Percentiles rank a stretch among this genome's conserved stretches.
phyloP scores from a whole-genome alignment of 148 eudicot genomes.

The Rhododendron ferrugineum region DNA sequence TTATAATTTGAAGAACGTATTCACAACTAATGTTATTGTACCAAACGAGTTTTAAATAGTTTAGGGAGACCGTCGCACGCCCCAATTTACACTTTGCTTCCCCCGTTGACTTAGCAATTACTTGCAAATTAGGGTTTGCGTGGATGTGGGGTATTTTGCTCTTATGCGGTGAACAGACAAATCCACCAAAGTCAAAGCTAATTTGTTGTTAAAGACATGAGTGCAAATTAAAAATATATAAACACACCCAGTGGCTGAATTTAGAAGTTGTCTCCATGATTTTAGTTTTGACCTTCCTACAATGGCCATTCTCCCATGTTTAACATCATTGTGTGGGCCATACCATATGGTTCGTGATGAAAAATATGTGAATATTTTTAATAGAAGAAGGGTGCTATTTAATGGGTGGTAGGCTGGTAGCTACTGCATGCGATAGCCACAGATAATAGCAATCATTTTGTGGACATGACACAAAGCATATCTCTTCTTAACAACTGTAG shows the following conservation, averaged over 20 bases:
- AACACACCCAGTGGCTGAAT: neutral
- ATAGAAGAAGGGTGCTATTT: neutral
- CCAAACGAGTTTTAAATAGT: too few relatives aligned
- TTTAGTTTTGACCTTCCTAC: neutral
- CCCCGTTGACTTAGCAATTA: neutral
- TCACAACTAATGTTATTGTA: neutral
- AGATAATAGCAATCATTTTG: neutral
- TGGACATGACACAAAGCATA: neutral
- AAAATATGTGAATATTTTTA: too few relatives aligned
- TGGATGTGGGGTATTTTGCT: conserved; percentile 1
- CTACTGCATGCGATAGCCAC: neutral
- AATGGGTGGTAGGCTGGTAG: neutral
- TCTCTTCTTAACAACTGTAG: neutral
- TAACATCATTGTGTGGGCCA: neutral
- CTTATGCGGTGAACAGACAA: conserved; percentile 9
- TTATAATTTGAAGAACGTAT: too few relatives aligned
- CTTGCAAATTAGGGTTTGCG: neutral
- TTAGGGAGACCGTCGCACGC: neutral
- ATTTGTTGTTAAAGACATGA: neutral
- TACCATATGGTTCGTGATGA: neutral
- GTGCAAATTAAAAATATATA: neutral
- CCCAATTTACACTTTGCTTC: neutral
- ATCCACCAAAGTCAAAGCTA: neutral
- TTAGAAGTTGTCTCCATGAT: conserved; percentile 14
- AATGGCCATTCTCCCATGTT: neutral